Base-by-base conservation (phyloP, 2,329 filamentous ascomycete genomes). In the Colletotrichum cereale region DNA sequence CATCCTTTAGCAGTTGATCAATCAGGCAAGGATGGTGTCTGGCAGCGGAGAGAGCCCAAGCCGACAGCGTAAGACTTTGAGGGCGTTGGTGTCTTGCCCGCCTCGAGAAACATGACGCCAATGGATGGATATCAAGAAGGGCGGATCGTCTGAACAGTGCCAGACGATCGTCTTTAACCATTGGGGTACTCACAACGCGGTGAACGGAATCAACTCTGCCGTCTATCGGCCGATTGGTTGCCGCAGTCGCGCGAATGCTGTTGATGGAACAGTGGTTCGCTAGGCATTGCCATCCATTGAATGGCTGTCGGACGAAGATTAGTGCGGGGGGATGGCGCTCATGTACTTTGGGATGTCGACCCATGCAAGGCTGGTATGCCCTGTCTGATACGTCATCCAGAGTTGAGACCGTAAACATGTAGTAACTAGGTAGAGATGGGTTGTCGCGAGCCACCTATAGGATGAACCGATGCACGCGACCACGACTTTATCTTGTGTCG, bases 341-440 rank as follows among this genome's bases (percentile, higher is more conserved):
- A 52, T 52, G 24, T 63, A 52, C 26, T 24, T 56, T 36, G 52
- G 44, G 36, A n/a, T 48, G 47, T 55, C 36, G 55, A 31, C 42
- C 57, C 29, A 21, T 53, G n/a, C 67, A 47, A 55, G 55, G 62
- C 38, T 48, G 55, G 55, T 18, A 60, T 40, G 64, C 64, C 63
- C 67, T 67, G 67, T 53, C 57, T 48, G n/a, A 29, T 71, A 67
- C 57, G 67, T 71, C 63, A 71, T 62, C n/a, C 50, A 52, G 5
- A 53, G 18, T 29, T 31, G n/a, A 53, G 47, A 24, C 18, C 34
- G n/a, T 36, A 14, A 29, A 34, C 2, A 34, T 38, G n/a, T 31
- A 48, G 12, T 24, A 31, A 47, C 42, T 24, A 47, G n/a, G 58
- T 24, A 47, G n/a, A 38, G 10, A 38, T 24, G 47, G 24, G 21